Evolutionary conservation across 2,329 filamentous ascomycete species (phyloP).

Genomic region (Penicillium sp.): DNA sequence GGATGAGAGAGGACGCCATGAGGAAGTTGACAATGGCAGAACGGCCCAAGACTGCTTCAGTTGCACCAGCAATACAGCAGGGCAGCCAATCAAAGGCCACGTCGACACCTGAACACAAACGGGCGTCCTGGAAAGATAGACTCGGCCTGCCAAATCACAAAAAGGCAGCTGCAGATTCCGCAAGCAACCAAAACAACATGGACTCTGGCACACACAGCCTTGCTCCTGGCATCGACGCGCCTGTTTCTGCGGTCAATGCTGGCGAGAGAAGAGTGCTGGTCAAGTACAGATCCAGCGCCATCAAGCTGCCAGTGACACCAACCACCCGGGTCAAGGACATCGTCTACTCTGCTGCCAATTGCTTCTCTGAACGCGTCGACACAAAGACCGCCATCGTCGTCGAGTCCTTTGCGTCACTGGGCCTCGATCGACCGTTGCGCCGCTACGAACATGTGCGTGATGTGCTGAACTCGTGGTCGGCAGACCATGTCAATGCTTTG

Average conservation of each 20-base stretch:
- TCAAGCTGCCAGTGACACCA: slow-evolving; percentile 67
- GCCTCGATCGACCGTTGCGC: slow-evolving; percentile 76
- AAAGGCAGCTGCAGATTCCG: slow-evolving; percentile 4
- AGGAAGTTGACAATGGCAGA: slow-evolving; percentile 29
- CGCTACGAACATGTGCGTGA: slow-evolving; percentile 83
- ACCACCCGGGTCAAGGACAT: slow-evolving; percentile 73
- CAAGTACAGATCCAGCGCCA: slow-evolving; percentile 64
- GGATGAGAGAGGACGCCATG: slow-evolving; percentile 31
- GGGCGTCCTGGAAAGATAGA: slow-evolving; percentile 29
- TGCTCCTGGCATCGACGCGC: slow-evolving; percentile 65
- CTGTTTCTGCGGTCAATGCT: slow-evolving; percentile 74
- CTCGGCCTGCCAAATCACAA: slow-evolving; percentile 21
- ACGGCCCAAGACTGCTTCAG: background rate
- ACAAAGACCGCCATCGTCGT: slow-evolving; percentile 65
- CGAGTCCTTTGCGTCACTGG: slow-evolving; percentile 71
- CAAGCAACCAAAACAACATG: slow-evolving; percentile 14
- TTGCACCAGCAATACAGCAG: slow-evolving; percentile 2
- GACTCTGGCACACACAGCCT: slow-evolving; percentile 20
- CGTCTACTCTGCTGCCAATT: slow-evolving; percentile 61
- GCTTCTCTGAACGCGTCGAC: slow-evolving; percentile 61
- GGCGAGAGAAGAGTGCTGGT: slow-evolving; percentile 72
- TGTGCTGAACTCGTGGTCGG: slow-evolving; percentile 89
- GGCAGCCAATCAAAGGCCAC: background rate
- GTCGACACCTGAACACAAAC: slow-evolving; percentile 18
- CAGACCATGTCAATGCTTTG: slow-evolving; percentile 71